A percentile compares a stretch with the other conserved stretches of the same genome.
These are phyloP conservation scores for Reticulascus tulasneorum DNA, from an alignment of 2,329 filamentous ascomycete species.

Conservation along the genomic window DNA sequence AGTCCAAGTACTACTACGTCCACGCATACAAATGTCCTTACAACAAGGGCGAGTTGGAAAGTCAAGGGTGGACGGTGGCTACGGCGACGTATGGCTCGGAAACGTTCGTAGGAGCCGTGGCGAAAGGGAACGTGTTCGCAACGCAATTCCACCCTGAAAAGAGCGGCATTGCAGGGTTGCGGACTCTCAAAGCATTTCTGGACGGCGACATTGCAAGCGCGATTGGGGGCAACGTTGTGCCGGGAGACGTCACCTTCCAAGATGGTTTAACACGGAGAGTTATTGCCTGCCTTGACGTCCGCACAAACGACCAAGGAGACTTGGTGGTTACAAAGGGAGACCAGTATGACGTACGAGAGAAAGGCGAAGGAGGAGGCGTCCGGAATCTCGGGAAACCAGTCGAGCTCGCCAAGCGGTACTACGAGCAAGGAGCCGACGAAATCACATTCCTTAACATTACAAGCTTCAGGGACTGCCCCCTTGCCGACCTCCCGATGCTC, in stretches of 20 bases:
- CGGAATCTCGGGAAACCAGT: slow-evolving; percentile 96
- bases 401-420: slow-evolving; percentile 89
- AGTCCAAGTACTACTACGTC: slow-evolving; percentile 98
- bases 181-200: slow-evolving; percentile 81
- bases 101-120: slow-evolving; percentile 87
- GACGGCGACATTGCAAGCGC: slow-evolving; percentile 60
- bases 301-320: slow-evolving; percentile 89
- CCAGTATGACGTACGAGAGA: slow-evolving; percentile 97
- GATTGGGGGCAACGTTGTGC: slow-evolving; percentile 29
- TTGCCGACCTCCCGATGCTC: slow-evolving; percentile 92
- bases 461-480: slow-evolving; percentile 89
- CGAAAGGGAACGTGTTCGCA: slow-evolving; percentile 78
- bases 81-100: slow-evolving; percentile 84
- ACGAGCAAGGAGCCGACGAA: slow-evolving; percentile 94
- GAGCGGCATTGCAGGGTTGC: slow-evolving; percentile 82
- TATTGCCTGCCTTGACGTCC: slow-evolving; percentile 94
- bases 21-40: slow-evolving; percentile 90
- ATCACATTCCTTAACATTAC: slow-evolving; percentile 98
- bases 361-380: slow-evolving; percentile 61
- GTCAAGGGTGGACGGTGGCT: slow-evolving; percentile 85
- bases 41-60: slow-evolving; percentile 66
- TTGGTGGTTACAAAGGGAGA: slow-evolving; percentile 97
- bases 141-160: slow-evolving; percentile 99
- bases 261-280: slow-evolving; percentile 87
- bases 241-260: slow-evolving; percentile 19